These are phyloP conservation scores for Naegleria lovaniensis DNA, from an alignment of 208 protist genomes.

Conservation along the genomic window DNA sequence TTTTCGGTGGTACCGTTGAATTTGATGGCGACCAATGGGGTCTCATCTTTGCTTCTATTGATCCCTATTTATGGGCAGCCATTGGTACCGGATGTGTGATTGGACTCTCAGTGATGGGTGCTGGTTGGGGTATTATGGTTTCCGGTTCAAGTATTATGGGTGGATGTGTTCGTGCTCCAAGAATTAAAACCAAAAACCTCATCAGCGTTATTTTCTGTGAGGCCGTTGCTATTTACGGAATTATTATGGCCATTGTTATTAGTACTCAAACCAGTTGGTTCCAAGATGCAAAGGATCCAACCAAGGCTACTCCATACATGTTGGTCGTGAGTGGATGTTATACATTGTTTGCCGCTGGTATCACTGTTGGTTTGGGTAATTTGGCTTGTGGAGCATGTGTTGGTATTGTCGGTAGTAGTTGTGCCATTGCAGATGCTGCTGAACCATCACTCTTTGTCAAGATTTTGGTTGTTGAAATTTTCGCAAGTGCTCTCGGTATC, in stretches of 20 bases:
- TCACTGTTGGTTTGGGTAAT: constrained; percentile 88
- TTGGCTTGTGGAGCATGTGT: constrained; percentile 88
- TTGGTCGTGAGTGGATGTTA: constrained; percentile 49
- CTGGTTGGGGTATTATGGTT: constrained; percentile 42
- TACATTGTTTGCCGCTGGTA: constrained; percentile 83
- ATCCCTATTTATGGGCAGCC: constrained; percentile 35
- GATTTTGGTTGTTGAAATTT: constrained; percentile 96
- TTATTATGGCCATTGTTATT: constrained; percentile 97
- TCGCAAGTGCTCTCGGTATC: constrained; percentile 89
- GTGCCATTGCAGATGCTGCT: constrained; percentile 89
- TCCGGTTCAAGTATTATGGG: constrained; percentile 33
- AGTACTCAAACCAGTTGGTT: constrained; percentile 48
- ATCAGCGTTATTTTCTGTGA: constrained; percentile 98
- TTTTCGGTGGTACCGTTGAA: neutral
- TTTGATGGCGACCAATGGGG: neutral
- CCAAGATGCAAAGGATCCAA: neutral
- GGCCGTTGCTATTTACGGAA: constrained; percentile 97
- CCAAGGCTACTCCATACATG: neutral
- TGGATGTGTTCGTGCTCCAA: constrained; percentile 36
- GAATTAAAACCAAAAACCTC: constrained; percentile 73
- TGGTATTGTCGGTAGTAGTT: constrained; percentile 88
- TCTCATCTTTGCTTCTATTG: constrained; percentile 31
- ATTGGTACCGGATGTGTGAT: constrained; percentile 40
- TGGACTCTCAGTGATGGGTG: constrained; percentile 39
- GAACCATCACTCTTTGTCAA: constrained; percentile 89